Evolutionary conservation across 345 rosid species (phyloP).

Genomic region (Gossypium rotundifolium): DNA sequence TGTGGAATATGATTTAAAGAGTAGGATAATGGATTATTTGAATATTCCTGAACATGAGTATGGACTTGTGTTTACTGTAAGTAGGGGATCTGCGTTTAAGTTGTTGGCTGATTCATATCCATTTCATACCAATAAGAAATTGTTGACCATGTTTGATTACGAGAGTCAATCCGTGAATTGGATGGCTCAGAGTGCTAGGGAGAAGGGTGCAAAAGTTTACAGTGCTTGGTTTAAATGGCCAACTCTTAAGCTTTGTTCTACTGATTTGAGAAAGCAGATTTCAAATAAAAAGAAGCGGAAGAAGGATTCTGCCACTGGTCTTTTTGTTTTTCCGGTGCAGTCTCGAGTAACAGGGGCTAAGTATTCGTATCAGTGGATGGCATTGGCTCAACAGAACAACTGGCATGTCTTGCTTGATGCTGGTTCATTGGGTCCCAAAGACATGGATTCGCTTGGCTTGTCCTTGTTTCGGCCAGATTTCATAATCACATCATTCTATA

Average conservation of each 20-base stretch:
- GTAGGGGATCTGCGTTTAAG: conserved; percentile 95
- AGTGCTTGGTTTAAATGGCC: conserved; percentile 99
- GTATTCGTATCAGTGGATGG: conserved; percentile 99
- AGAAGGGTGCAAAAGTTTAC: conserved; percentile 81
- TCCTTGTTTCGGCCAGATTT: conserved; percentile 97
- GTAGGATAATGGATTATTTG: conserved; percentile 89
- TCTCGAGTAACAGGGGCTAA: conserved; percentile 94
- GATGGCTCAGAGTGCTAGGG: conserved; percentile 96
- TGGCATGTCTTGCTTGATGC: conserved; percentile 99
- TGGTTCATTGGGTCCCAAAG: conserved; percentile 96
- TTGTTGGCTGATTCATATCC: conserved; percentile 94
- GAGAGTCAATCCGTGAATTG: conserved; percentile 95
- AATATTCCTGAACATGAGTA: conserved; percentile 95
- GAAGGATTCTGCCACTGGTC: conserved; percentile 80
- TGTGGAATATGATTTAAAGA: conserved; percentile 81
- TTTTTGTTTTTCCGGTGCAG: conserved; percentile 96
- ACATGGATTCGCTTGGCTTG: conserved; percentile 96
- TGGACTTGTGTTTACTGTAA: conserved; percentile 95
- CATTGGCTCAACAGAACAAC: conserved; percentile 90
- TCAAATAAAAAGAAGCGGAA: conserved; percentile 73
- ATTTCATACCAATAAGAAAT: conserved; percentile 84
- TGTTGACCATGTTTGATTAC: conserved; percentile 95
- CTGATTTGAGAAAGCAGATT: conserved; percentile 88
- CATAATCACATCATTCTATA: conserved; percentile 90
- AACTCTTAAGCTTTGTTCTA: conserved; percentile 88